Percentiles rank a stretch among this genome's conserved stretches.
Conservation (phyloP, 495 filamentous ascomycete genomes). For the Talaromyces nanjingensis region DNA sequence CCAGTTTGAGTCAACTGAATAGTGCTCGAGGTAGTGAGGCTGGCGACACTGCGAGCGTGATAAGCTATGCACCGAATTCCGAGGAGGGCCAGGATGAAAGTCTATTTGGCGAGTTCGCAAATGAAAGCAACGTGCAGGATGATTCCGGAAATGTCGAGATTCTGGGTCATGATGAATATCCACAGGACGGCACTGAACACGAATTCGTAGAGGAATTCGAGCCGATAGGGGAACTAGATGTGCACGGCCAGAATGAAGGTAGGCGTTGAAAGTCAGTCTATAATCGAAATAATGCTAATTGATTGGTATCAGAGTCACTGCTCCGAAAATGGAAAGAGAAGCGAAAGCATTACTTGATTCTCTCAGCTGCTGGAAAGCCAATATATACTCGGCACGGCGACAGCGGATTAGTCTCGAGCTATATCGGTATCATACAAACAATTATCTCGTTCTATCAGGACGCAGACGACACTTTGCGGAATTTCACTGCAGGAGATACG, state of each 20-base stretch:
- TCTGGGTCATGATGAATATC: slow-evolving; percentile 47
- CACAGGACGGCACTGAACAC: slow-evolving; percentile 47
- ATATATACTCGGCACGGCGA: slow-evolving; percentile 95
- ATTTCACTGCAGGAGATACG: slow-evolving; percentile 76
- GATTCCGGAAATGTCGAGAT: slow-evolving; percentile 32
- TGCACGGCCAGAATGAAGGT: slow-evolving; percentile 63
- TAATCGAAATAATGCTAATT: not conserved
- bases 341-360: slow-evolving; percentile 91
- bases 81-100: slow-evolving; percentile 75
- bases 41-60: slow-evolving; percentile 78
- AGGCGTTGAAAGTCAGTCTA: slow-evolving; percentile 9
- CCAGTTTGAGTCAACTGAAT: slow-evolving; percentile 40
- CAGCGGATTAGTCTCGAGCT: slow-evolving; percentile 77
- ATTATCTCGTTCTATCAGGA: slow-evolving; percentile 95
- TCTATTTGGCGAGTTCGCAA: slow-evolving; percentile 62
- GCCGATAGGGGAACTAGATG: slow-evolving; percentile 57
- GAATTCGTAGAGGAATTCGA: slow-evolving; percentile 76
- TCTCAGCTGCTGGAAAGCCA: slow-evolving; percentile 96
- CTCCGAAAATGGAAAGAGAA: slow-evolving; percentile 75
- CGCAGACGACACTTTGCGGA: slow-evolving; percentile 62
- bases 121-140: slow-evolving; percentile 17
- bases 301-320: slow-evolving; percentile 46
- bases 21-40: slow-evolving; percentile 51
- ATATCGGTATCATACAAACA: slow-evolving; percentile 94
- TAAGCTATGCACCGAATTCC: slow-evolving; percentile 71